phyloP scores from a whole-genome alignment of 495 filamentous ascomycete genomes.

The Aspergillus coremiiformis region DNA sequence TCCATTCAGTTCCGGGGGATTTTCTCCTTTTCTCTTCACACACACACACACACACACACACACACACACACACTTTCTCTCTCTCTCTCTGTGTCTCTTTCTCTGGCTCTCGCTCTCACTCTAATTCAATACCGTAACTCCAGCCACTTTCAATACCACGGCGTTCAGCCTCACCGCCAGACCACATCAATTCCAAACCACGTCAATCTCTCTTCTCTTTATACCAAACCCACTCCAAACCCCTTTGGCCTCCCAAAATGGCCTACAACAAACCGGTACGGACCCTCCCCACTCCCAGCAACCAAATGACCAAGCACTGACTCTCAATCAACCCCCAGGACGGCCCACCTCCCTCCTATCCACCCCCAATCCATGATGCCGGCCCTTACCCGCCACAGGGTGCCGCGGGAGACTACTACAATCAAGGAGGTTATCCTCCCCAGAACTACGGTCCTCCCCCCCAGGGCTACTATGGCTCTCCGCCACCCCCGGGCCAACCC shows the following conservation, averaged over 20 bases:
- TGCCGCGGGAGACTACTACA: conserved; percentile 26
- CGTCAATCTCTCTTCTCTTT: not conserved
- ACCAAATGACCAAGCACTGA: not conserved
- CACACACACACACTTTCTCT: too few relatives aligned
- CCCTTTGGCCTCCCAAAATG: conserved; percentile 14
- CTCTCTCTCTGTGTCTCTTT: not conserved
- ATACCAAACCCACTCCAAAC: not conserved
- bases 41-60: too few relatives aligned
- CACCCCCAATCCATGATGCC: conserved; percentile 25
- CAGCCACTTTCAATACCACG: not conserved
- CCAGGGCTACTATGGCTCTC: conserved; percentile 28
- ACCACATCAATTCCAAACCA: not conserved
- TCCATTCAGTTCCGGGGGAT: not conserved
- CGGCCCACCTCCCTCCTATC: conserved; percentile 37
- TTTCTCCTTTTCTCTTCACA: too few relatives aligned
- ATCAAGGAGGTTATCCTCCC: conserved; percentile 14
- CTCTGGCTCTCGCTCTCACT: not conserved
- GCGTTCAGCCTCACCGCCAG: not conserved
- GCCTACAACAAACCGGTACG: conserved; percentile 35
- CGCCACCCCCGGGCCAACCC: conserved; percentile 25
- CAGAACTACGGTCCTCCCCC: conserved; percentile 19
- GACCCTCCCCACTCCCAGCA: not conserved
- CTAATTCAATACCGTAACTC: not conserved
- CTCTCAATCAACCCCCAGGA: conserved; percentile 18
- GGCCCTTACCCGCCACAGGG: conserved; percentile 23